Evolutionary conservation across 495 filamentous ascomycete species (phyloP), one percentile per base, ranked within the genome.

Genomic region (Penicillium odoratum): DNA sequence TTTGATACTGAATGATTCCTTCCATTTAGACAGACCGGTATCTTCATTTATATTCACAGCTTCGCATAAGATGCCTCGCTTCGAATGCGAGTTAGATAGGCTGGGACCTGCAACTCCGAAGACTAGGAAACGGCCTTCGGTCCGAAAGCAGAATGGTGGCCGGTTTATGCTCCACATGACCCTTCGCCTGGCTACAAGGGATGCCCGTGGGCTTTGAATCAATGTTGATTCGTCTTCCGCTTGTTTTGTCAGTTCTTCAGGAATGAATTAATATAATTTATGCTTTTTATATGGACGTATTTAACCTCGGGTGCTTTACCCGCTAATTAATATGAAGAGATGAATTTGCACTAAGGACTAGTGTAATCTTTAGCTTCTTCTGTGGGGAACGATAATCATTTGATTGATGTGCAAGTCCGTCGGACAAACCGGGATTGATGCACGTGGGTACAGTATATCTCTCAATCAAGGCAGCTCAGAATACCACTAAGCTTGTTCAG

Each of bases 401-500:
- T 40, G 6, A 40, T 40, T 40, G 15, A 40, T 40, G 15, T 40
- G 36, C 38, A 40, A 5, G 15, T 18, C 18, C 10, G 43, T 46
- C 16, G 25, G 43, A 46, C 18, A 8, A 18, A 26, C 25, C 18
- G 26, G 1, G 25, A 46, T 46, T 26, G 0, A 13, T 40, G 33
- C 30, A 34, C 28, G 16, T 49, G 28, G 15, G 7, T 7, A 2
- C 6, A 25, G 33, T 31, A 21, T 21, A 21, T 33, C 10, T 25
- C 7, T 18, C 9, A 38, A 51, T 76, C 53, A 63, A 30, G 66
- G 58, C 43, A 76, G 48, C 74, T 79, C 46, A 89, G 64, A 26
- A 88, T 63, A 31, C 70, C 67, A 13, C 69, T 64, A 59, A 90
- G 60, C 67, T 84, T 86, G 10, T 75, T 62, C 67, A 85, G 55